Percentiles rank a stretch among this genome's conserved stretches.
phyloP scores from a whole-genome alignment of 2,329 filamentous ascomycete species.

The Penicillium brasilianum region DNA sequence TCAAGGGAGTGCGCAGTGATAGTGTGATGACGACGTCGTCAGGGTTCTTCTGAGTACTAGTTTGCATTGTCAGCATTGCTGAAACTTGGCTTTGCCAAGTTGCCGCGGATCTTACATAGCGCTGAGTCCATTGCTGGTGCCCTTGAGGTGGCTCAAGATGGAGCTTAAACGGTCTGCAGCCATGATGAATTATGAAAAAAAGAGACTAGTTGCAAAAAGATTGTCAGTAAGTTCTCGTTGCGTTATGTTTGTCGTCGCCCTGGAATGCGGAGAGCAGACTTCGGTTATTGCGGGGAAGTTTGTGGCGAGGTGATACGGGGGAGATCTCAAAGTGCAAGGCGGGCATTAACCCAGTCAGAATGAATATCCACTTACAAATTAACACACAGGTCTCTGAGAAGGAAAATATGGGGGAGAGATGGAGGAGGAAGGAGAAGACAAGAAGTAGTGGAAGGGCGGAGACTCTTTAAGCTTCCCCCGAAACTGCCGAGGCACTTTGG shows the following conservation, averaged over 20 bases:
- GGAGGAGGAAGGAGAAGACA: conserved; percentile 6
- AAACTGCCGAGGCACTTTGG: conserved; percentile 32
- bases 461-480: conserved; percentile 27
- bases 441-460: conserved; percentile 16
- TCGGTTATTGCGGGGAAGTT: conserved; percentile 31
- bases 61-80: conserved; percentile 20
- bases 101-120: conserved; percentile 68
- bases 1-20: conserved; percentile 84
- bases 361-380: conserved; percentile 21
- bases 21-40: conserved; percentile 97
- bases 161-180: conserved; percentile 84
- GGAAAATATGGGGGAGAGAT: conserved; percentile 5
- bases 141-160: conserved; percentile 81
- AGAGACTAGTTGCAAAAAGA: conserved; percentile 8
- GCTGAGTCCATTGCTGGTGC: conserved; percentile 71
- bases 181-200: conserved; percentile 57
- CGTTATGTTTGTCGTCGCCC: neutral
- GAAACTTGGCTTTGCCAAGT: conserved; percentile 7
- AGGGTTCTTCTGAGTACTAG: conserved; percentile 87
- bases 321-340: neutral
- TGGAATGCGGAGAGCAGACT: conserved; percentile 6
- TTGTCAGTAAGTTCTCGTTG: conserved; percentile 1
- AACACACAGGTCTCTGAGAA: neutral
- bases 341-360: neutral
- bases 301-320: conserved; percentile 6